Conservation (phyloP, 176 grass and related monocot species). For the Raddia guianensis region DNA sequence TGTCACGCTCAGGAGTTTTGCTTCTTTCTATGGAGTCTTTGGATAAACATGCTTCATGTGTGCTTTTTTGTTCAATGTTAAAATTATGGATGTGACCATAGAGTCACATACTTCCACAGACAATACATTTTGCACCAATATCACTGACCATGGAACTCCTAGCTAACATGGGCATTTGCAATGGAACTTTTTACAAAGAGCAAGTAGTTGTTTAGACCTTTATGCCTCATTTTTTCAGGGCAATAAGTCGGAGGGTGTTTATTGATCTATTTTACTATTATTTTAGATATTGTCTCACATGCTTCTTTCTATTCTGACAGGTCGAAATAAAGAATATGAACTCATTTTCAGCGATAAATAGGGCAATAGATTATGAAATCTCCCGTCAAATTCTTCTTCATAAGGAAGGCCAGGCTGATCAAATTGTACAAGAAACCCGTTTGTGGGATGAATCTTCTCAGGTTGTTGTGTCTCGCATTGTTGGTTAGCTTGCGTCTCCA, state of each 20-base stretch:
- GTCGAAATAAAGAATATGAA: conserved; percentile 98
- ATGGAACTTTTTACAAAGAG: neutral
- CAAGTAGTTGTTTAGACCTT: neutral
- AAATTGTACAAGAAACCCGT: conserved; percentile 98
- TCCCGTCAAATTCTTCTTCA: conserved; percentile 81
- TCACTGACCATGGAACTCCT: neutral
- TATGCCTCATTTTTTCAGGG: neutral
- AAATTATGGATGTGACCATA: neutral
- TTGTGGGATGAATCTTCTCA: conserved; percentile 88
- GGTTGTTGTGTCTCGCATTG: conserved; percentile 43
- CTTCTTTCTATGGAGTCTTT: neutral
- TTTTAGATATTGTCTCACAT: conserved; percentile 28
- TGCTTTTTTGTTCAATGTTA: conserved; percentile 9
- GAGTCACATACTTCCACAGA: neutral
- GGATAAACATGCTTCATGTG: neutral
- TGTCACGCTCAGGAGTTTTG: neutral
- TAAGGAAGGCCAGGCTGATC: conserved; percentile 65
- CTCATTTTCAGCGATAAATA: conserved; percentile 89
- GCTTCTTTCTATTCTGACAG: conserved; percentile 44
- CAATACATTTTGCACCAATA: neutral
- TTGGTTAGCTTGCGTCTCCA: conserved; percentile 1
- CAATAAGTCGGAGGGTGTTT: neutral
- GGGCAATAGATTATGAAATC: conserved; percentile 92
- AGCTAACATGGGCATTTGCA: neutral
- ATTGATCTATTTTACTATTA: neutral